Conservation (phyloP, 2,329 filamentous ascomycete genomes). For the Corinectria fuckeliana region DNA sequence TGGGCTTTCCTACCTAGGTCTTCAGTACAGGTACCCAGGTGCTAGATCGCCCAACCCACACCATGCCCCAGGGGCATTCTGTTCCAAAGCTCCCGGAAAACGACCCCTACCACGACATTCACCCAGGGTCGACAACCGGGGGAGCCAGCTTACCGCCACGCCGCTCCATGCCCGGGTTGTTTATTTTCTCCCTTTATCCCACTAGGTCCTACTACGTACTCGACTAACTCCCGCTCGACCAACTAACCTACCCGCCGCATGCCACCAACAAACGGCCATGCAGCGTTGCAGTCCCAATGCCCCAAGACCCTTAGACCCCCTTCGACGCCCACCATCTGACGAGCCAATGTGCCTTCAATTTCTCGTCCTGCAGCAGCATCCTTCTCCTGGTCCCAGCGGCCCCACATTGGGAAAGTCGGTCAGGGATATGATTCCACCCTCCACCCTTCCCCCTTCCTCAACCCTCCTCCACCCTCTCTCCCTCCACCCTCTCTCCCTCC, state of each 20-base stretch:
- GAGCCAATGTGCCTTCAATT: conserved; percentile 40
- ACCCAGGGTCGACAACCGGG: conserved; percentile 7
- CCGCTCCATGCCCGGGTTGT: conserved; percentile 1
- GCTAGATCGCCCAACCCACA: conserved; percentile 20
- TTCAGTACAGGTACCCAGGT: conserved; percentile 17
- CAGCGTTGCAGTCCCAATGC: conserved; percentile 30
- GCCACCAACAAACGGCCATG: conserved; percentile 33
- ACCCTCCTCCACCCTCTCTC: no score
- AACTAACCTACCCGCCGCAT: conserved; percentile 24
- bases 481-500: no score
- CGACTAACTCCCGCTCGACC: no score
- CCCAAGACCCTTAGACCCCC: no score
- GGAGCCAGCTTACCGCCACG: conserved; percentile 9
- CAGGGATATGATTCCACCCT: conserved; percentile 40
- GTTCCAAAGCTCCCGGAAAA: conserved; percentile 23
- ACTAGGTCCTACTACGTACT: conserved; percentile 19
- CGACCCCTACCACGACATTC: conserved; percentile 15
- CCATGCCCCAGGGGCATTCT: conserved; percentile 13
- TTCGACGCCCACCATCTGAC: conserved; percentile 34
- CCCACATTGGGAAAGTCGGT: conserved; percentile 41
- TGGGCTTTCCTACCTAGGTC: conserved; percentile 14
- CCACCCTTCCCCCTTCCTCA: no score
- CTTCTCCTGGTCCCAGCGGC: conserved; percentile 36
- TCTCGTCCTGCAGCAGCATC: conserved; percentile 40
- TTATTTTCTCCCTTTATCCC: conserved; percentile 26